Evolutionary conservation across 805 yeast species (phyloP).

Genomic region (Cyberlindnera japonica): DNA sequence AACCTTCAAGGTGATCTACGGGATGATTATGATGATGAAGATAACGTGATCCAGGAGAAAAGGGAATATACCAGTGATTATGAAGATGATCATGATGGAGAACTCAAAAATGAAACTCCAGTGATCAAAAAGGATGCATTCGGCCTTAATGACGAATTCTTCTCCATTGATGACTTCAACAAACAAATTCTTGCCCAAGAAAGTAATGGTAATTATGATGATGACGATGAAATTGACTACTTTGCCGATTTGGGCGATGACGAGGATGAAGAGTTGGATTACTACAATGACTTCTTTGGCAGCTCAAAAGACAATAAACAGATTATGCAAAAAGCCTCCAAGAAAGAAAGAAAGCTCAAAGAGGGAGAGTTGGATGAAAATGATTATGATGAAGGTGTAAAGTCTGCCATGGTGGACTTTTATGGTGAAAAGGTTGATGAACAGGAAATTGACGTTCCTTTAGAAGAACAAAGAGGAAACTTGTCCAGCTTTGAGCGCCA

Average conservation of each 20-base stretch:
- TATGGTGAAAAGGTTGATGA: slow-evolving; percentile 44
- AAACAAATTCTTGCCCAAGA: slow-evolving; percentile 68
- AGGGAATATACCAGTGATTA: slow-evolving; percentile 29
- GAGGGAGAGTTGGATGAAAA: slow-evolving; percentile 47
- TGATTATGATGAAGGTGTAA: slow-evolving; percentile 59
- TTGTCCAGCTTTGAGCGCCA: slow-evolving; percentile 81
- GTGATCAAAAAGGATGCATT: slow-evolving; percentile 42
- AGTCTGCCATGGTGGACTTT: slow-evolving; percentile 41
- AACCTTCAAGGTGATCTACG: slow-evolving; percentile 14
- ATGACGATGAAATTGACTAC: slow-evolving; percentile 49
- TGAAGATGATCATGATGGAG: slow-evolving; percentile 42
- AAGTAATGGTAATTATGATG: slow-evolving; percentile 34
- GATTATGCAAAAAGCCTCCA: slow-evolving; percentile 20
- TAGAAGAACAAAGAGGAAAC: slow-evolving; percentile 30
- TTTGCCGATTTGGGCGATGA: slow-evolving; percentile 50
- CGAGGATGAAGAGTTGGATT: slow-evolving; percentile 37
- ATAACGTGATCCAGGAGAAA: slow-evolving; percentile 14
- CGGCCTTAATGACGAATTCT: slow-evolving; percentile 80
- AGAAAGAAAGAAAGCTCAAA: slow-evolving; percentile 19
- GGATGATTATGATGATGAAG: slow-evolving; percentile 12
- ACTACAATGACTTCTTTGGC: slow-evolving; percentile 57
- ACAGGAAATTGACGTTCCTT: slow-evolving; percentile 38
- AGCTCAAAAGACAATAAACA: slow-evolving; percentile 21
- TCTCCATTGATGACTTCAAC: slow-evolving; percentile 81
- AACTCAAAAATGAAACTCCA: slow-evolving; percentile 14